These are phyloP conservation scores for Verbena officinalis DNA, from an alignment of 257 asterid genomes.

Conservation along the genomic window DNA sequence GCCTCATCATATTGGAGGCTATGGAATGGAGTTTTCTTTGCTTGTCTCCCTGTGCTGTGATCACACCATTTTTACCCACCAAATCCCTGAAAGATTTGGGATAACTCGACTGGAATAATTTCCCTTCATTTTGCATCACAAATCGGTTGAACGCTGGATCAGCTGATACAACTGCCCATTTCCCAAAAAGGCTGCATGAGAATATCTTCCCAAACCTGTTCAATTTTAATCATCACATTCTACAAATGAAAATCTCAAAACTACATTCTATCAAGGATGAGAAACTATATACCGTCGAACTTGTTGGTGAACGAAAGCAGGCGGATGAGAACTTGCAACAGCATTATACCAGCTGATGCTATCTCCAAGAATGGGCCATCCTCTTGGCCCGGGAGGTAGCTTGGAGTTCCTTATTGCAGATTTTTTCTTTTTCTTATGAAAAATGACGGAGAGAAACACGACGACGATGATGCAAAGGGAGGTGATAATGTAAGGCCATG, in stretches of 20 bases:
- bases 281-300: constrained; percentile 50
- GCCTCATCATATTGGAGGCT: constrained; percentile 85
- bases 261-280: too few relatives aligned
- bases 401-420: constrained; percentile 24
- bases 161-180: constrained; percentile 81
- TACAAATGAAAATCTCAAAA: background rate
- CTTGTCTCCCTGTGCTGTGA: constrained; percentile 77
- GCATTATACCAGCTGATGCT: constrained; percentile 87
- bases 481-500: constrained; percentile 38
- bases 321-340: constrained; percentile 87
- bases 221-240: background rate
- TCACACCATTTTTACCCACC: constrained; percentile 87
- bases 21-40: constrained; percentile 81
- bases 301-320: constrained; percentile 71
- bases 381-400: constrained; percentile 82
- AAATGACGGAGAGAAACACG: constrained; percentile 37
- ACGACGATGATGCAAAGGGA: constrained; percentile 31
- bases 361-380: constrained; percentile 81
- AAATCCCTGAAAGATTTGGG: constrained; percentile 87
- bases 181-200: constrained; percentile 74
- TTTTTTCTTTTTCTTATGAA: constrained; percentile 12
- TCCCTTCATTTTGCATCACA: constrained; percentile 86
- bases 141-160: constrained; percentile 81
- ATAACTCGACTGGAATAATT: constrained; percentile 78
- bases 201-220: constrained; percentile 79